Conservation (phyloP, 495 filamentous ascomycete genomes). For the Neurospora sp. region DNA sequence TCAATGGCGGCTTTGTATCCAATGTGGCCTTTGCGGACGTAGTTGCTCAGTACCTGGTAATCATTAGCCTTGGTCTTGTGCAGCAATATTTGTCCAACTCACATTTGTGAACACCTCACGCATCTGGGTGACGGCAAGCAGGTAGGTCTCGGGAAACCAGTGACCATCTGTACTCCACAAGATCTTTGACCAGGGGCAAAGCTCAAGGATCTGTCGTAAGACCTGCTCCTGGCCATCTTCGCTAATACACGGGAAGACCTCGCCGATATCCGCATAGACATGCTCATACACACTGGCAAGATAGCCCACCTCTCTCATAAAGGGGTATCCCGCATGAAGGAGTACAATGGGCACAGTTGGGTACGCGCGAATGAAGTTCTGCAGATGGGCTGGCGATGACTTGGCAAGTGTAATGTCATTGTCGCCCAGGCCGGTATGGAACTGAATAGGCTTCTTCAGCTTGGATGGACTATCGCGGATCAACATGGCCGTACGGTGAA, state of each 20-base stretch:
- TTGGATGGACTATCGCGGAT: slow-evolving; percentile 31
- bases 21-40: slow-evolving; percentile 49
- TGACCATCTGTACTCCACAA: slow-evolving; percentile 83
- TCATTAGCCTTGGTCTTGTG: not conserved
- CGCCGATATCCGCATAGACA: slow-evolving; percentile 77
- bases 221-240: slow-evolving; percentile 68
- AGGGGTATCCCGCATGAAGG: slow-evolving; percentile 78
- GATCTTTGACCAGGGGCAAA: slow-evolving; percentile 67
- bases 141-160: slow-evolving; percentile 75
- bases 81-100: not conserved
- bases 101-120: slow-evolving; percentile 63
- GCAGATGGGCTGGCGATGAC: slow-evolving; percentile 69
- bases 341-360: slow-evolving; percentile 65
- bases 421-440: slow-evolving; percentile 82
- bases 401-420: slow-evolving; percentile 63
- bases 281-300: slow-evolving; percentile 72
- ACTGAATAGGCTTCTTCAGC: slow-evolving; percentile 65
- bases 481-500: slow-evolving; percentile 44
- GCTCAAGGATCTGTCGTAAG: slow-evolving; percentile 63
- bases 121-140: slow-evolving; percentile 68
- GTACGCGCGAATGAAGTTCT: slow-evolving; percentile 61
- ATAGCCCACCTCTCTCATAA: slow-evolving; percentile 73
- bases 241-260: slow-evolving; percentile 77
- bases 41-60: slow-evolving; percentile 49
- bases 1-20: slow-evolving; percentile 46